Evolutionary conservation across 2,329 filamentous ascomycete species (phyloP).

Genomic region (Clonostachys rosea): DNA sequence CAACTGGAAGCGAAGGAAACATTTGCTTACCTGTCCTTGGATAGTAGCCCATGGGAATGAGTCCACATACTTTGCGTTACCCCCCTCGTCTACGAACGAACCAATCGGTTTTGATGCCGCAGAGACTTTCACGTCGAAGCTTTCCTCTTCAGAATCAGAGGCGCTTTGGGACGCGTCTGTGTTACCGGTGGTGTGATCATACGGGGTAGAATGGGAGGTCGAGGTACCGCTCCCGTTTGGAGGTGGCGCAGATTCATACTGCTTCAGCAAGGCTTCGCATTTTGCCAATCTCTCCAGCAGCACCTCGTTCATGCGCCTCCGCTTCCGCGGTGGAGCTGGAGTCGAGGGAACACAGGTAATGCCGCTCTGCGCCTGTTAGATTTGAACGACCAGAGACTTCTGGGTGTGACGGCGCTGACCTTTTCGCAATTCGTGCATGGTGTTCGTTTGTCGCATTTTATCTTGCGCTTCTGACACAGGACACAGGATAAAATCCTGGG

Average conservation of each 20-base stretch:
- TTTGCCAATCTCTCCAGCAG: slow-evolving; percentile 54
- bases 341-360: slow-evolving; percentile 55
- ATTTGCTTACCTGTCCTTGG: too few species aligned
- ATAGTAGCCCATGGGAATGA: too few species aligned
- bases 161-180: too few species aligned
- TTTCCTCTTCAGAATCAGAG: too few species aligned
- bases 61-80: too few species aligned
- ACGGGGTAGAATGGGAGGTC: too few species aligned
- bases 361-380: slow-evolving; percentile 39
- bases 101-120: too few species aligned
- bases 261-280: slow-evolving; percentile 54
- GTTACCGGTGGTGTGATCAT: too few species aligned
- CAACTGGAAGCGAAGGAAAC: too few species aligned
- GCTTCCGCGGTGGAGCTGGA: slow-evolving; percentile 54
- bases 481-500: slow-evolving; percentile 48
- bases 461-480: slow-evolving; percentile 57
- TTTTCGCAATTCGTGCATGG: slow-evolving; percentile 58
- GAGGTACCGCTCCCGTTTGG: too few species aligned
- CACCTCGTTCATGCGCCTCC: slow-evolving; percentile 55
- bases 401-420: slow-evolving; percentile 25
- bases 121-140: too few species aligned
- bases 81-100: too few species aligned
- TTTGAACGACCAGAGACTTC: background rate
- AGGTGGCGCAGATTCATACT: slow-evolving; percentile 38
- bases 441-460: slow-evolving; percentile 55